Percentiles rank a stretch among this genome's conserved stretches.
Conservation (phyloP, 768 basidiomycete species). For the Suillus alpinus region DNA sequence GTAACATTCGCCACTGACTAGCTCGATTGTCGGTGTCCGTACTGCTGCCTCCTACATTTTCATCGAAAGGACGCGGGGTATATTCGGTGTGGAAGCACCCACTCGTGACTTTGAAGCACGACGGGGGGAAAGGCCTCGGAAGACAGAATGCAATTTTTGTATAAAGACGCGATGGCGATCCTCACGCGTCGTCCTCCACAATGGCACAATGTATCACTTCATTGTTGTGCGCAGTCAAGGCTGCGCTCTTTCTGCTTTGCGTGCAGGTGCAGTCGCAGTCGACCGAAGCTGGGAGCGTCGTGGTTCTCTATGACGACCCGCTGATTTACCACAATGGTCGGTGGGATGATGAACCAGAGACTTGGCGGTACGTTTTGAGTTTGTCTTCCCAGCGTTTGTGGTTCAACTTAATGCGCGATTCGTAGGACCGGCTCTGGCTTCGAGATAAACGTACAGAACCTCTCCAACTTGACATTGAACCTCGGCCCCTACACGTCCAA, state of each 20-base stretch:
- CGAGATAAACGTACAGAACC: constrained; percentile 45
- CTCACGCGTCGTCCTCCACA: neutral
- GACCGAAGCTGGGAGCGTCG: neutral
- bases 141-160: neutral
- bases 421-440: constrained; percentile 53
- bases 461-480: constrained; percentile 41
- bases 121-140: neutral
- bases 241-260: neutral
- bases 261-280: neutral
- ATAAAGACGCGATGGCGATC: neutral
- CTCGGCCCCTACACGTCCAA: constrained; percentile 48
- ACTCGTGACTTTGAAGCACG: neutral
- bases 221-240: neutral
- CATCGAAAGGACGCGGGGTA: neutral
- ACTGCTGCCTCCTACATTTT: neutral
- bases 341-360: constrained; percentile 51
- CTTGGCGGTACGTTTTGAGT: constrained; percentile 45
- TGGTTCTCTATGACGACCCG: constrained; percentile 33
- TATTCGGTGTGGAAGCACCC: neutral
- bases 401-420: neutral
- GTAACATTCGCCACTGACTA: neutral
- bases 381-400: constrained; percentile 10
- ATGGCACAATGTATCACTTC: neutral
- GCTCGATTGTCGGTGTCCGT: neutral
- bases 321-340: constrained; percentile 49